Base-by-base conservation (phyloP, 768 basidiomycete species). In the Boletus sp. region DNA sequence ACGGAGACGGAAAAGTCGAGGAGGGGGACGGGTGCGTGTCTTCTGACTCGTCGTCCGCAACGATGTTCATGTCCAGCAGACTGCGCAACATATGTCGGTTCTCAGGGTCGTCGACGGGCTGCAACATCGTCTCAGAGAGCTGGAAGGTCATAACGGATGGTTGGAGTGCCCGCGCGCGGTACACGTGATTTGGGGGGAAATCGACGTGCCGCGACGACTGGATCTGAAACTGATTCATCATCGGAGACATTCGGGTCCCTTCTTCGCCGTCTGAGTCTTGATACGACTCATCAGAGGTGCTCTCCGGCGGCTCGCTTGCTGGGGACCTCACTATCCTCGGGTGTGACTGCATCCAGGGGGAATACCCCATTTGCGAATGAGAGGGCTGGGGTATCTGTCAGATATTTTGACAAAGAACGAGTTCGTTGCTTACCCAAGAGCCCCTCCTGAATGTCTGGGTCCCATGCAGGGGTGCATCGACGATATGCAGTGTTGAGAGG, bases 81-180 rank as follows among this genome's bases (percentile, higher is more conserved):
- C 57, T 57, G 25, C 48, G 55, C 44, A 69, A 37, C 47, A 60
- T 53, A 17, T 61, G 59, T 9, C 50, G 54, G 25, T 64, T 65
- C 23, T 72, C 70, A 5, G 67, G 65, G 44, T 69, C 67, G 5
- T 70, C 50, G 17, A 69, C 54, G 25, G 53, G 70, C 34, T 52
- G 65, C 29, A 69, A 17, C 45, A 59, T 42, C 41, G 56, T 49
- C 30, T 66, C 51, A 6, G 69, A 65, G 17, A 70, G 63, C 37
- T 59, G 69, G 30, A 70, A 72, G 2, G 70, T 70, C 67, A 70
- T 61, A 23, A 72, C 53, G 1, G 59, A 63, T 5, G 69, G 69
- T 1, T 58, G 61, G 37, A 62, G 59, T 5, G 62, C 46, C 37
- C 58, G 66, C 8, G 55, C 30, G 10, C 17, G 55, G 44, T 56